phyloP scores from a whole-genome alignment of 2,329 filamentous ascomycete genomes.

The Thielaviopsis populi region DNA sequence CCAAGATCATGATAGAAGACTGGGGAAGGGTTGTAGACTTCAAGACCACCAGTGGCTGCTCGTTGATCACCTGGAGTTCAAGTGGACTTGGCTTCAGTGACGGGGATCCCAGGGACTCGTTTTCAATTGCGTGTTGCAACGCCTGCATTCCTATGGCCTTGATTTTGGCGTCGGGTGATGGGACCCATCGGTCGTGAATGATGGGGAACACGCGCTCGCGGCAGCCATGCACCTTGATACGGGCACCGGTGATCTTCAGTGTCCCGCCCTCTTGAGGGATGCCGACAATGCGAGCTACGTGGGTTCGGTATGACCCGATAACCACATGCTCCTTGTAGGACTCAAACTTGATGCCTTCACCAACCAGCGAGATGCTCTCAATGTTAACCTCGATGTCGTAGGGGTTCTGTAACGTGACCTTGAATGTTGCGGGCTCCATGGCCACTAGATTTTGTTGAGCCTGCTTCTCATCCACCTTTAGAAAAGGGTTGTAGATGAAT shows the following conservation, averaged over 20 bases:
- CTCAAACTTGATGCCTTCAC: constrained; percentile 57
- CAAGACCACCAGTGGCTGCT: constrained; percentile 63
- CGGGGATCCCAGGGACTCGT: constrained; percentile 27
- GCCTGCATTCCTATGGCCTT: constrained; percentile 57
- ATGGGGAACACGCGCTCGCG: constrained; percentile 72
- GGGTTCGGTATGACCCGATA: constrained; percentile 69
- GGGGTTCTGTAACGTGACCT: constrained; percentile 78
- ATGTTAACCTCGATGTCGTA: constrained; percentile 88
- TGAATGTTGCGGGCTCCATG: constrained; percentile 62
- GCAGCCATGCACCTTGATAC: constrained; percentile 68
- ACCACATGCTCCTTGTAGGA: constrained; percentile 48
- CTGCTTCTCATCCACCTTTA: constrained; percentile 43
- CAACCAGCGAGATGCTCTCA: constrained; percentile 61
- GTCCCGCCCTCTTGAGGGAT: constrained; percentile 51
- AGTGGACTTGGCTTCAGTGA: constrained; percentile 37
- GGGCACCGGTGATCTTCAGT: constrained; percentile 61
- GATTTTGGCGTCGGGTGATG: constrained; percentile 53
- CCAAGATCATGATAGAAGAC: constrained; percentile 78
- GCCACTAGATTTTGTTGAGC: constrained; percentile 60
- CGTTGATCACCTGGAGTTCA: constrained; percentile 58
- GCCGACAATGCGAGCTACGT: constrained; percentile 58
- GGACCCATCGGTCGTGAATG: constrained; percentile 61
- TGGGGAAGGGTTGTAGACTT: constrained; percentile 67
- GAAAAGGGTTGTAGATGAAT: constrained; percentile 90
- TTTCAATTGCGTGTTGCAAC: constrained; percentile 32